phyloP scores from a whole-genome alignment of 345 rosid genomes.

The Citrus sinensis region DNA sequence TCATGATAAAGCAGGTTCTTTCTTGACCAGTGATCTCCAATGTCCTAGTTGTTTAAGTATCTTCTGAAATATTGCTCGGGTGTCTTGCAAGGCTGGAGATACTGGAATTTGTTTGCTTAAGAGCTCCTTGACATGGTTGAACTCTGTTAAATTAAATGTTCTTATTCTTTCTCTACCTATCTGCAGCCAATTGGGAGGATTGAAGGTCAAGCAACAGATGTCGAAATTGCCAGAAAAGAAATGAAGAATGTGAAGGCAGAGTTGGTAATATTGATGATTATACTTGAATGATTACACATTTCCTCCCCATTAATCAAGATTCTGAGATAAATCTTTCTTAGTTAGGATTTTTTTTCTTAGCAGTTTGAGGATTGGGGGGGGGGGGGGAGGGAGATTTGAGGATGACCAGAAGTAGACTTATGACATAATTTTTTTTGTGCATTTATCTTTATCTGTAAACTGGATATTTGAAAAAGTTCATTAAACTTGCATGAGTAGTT shows the following conservation, averaged over 20 bases:
- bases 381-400: neutral
- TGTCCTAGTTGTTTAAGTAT: constrained; percentile 6
- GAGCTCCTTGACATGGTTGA: neutral
- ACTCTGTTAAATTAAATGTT: neutral
- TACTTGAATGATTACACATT: neutral
- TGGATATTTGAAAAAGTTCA: neutral
- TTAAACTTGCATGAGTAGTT: neutral
- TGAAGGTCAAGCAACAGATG: constrained; percentile 94
- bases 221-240: constrained; percentile 75
- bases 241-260: constrained; percentile 61
- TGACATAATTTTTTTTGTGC: neutral
- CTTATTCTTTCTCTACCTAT: constrained; percentile 20
- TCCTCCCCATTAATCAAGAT: neutral
- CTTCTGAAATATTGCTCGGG: neutral
- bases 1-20: constrained; percentile 67
- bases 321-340: neutral
- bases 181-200: constrained; percentile 87
- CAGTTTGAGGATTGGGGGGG: neutral
- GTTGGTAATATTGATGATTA: constrained; percentile 50
- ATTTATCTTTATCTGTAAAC: neutral
- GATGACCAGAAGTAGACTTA: neutral
- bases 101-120: neutral
- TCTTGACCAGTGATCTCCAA: constrained; percentile 9
- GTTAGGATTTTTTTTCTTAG: neutral
- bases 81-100: neutral